A percentile compares a stretch with the other conserved stretches of the same genome.
Evolutionary conservation across 1,284 basidiomycete genomes (phyloP).

Genomic region (Irpex sp.): DNA sequence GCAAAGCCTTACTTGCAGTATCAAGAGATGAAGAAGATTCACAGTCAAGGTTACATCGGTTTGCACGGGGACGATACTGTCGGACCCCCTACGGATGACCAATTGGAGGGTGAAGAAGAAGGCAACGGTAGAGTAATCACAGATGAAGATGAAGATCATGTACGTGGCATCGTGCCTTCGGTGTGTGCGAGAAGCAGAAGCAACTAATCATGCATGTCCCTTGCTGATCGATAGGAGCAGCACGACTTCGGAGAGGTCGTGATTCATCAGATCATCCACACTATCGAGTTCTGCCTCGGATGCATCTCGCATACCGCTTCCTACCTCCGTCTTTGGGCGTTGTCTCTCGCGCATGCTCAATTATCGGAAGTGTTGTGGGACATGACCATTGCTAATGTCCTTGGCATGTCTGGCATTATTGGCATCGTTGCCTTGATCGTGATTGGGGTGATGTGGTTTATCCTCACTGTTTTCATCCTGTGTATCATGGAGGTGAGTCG

Average conservation of each 20-base stretch:
- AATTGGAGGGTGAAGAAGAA: conserved; percentile 81
- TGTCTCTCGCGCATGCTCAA: conserved; percentile 97
- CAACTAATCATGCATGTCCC: conserved; percentile 9
- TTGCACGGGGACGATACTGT: conserved; percentile 47
- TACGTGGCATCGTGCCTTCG: conserved; percentile 22
- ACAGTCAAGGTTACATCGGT: conserved; percentile 82
- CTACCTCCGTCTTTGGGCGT: conserved; percentile 97
- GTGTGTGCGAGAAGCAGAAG: background rate
- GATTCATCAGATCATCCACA: conserved; percentile 97
- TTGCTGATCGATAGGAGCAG: conserved; percentile 45
- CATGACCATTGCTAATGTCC: conserved; percentile 72
- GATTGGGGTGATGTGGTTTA: conserved; percentile 81
- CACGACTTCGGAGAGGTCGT: conserved; percentile 94
- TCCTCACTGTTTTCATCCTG: conserved; percentile 70
- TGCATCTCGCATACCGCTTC: conserved; percentile 99
- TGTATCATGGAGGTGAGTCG: conserved; percentile 89
- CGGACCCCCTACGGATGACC: conserved; percentile 49
- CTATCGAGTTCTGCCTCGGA: conserved; percentile 97
- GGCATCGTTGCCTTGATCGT: conserved; percentile 62
- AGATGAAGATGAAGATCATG: conserved; percentile 59
- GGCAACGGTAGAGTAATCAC: conserved; percentile 74
- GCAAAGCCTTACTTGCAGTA: conserved; percentile 93
- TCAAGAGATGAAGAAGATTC: conserved; percentile 87
- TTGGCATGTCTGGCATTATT: conserved; percentile 53
- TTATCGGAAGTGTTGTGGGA: conserved; percentile 92